Conservation (phyloP, 805 yeast genomes). For the Hanseniaspora hatyaiensis region DNA sequence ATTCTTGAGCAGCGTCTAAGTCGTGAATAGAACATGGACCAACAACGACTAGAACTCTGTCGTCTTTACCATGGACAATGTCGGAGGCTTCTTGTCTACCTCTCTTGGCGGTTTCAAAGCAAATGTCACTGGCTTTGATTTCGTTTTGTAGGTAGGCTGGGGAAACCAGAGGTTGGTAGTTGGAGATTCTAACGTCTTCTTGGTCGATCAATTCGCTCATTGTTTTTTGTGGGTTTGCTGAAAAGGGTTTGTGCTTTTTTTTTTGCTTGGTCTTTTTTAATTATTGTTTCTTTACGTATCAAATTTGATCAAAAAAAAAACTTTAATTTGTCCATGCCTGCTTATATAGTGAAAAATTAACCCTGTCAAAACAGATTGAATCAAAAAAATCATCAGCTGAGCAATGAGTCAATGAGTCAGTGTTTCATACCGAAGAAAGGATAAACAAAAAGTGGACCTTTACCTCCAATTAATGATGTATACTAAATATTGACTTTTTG, state of each 20-base stretch:
- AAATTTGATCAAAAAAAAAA: no score
- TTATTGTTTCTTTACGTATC: no score
- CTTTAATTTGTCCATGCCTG: no score
- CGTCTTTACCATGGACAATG: constrained; percentile 64
- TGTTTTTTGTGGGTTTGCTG: neutral
- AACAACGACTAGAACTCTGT: constrained; percentile 73
- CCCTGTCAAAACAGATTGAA: no score
- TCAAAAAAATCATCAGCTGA: no score
- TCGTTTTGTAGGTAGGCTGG: constrained; percentile 87
- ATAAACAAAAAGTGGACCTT: no score
- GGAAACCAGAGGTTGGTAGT: constrained; percentile 88
- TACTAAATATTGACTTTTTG: no score
- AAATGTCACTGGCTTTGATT: constrained; percentile 48
- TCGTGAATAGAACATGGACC: constrained; percentile 98
- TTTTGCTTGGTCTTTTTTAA: neutral
- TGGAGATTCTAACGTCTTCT: constrained; percentile 69
- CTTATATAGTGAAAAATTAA: no score
- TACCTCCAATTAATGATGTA: no score
- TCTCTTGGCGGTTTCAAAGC: constrained; percentile 51
- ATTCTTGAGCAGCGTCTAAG: constrained; percentile 76
- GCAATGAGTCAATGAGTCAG: no score
- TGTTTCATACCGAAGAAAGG: no score
- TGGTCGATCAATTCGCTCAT: constrained; percentile 11
- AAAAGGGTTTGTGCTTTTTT: neutral
- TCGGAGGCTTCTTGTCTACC: constrained; percentile 73